Evolutionary conservation across 257 asterid genomes (phyloP).

Genomic region (Przewalskia tangutica): DNA sequence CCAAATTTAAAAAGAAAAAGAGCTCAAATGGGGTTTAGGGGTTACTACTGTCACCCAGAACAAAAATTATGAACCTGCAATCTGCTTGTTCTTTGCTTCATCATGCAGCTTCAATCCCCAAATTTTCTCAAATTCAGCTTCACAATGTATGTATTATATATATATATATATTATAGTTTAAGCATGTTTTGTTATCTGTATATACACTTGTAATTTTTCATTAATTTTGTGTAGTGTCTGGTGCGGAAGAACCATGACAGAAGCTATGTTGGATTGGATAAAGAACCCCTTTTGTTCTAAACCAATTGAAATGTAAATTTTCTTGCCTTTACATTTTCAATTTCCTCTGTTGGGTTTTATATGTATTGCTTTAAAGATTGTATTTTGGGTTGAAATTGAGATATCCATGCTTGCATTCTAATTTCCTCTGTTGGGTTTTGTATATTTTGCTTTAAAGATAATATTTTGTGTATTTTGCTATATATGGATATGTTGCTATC

Average conservation of each 20-base stretch:
- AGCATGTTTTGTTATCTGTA: neutral
- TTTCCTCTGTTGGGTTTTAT: neutral
- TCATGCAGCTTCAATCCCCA: conserved; percentile 21
- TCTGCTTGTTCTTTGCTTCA: conserved; percentile 33
- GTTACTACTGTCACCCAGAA: conserved; percentile 3
- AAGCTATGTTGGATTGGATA: conserved; percentile 10
- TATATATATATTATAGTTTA: neutral
- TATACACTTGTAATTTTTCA: neutral
- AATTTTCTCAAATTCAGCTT: conserved; percentile 20
- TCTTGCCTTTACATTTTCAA: neutral
- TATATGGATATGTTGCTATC: too few species aligned
- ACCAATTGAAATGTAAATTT: conserved; percentile 33
- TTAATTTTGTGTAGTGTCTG: conserved; percentile 17
- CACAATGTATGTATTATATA: conserved; percentile 27
- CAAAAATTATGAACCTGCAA: conserved; percentile 36
- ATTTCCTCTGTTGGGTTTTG: too few species aligned
- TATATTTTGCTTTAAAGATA: neutral
- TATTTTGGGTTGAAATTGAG: neutral
- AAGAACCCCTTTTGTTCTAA: conserved; percentile 20
- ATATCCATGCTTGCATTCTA: neutral
- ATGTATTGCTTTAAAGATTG: neutral
- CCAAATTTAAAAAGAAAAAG: neutral
- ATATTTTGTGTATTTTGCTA: too few species aligned
- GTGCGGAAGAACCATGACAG: conserved; percentile 12
- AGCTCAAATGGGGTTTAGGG: conserved; percentile 13